phyloP scores from a whole-genome alignment of 208 protist genomes.

The Crithidia sp. region DNA sequence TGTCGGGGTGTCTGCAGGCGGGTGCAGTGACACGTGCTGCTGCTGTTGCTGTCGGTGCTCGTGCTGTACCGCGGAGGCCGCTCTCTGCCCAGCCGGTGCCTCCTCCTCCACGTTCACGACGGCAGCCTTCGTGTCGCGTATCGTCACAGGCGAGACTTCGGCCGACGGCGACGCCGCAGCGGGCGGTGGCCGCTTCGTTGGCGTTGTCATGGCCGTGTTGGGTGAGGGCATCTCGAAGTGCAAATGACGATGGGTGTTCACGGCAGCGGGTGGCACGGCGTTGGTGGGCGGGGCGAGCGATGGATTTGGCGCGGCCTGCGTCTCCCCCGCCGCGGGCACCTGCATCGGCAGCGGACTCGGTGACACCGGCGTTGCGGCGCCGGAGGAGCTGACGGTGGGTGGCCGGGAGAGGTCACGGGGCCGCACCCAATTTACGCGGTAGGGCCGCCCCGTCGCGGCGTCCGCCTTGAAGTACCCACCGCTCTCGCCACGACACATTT shows the following conservation, averaged over 20 bases:
- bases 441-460: slow-evolving; percentile 4
- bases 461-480: slow-evolving; percentile 15
- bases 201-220: background rate
- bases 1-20: no score
- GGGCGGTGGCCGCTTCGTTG: background rate
- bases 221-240: background rate
- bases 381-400: slow-evolving; percentile 10
- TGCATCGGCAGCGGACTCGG: slow-evolving; percentile 1
- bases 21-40: no score
- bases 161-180: background rate
- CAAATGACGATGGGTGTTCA: background rate
- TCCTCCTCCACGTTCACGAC: background rate
- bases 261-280: no score
- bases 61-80: background rate
- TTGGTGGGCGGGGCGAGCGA: no score
- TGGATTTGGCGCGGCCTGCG: no score
- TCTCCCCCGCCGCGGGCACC: background rate
- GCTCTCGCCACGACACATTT: slow-evolving; percentile 18
- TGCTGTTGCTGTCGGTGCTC: background rate
- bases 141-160: background rate
- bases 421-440: slow-evolving; percentile 18
- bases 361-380: slow-evolving; percentile 8
- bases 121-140: slow-evolving; percentile 2
- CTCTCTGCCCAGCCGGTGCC: background rate
- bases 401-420: slow-evolving; percentile 19